Percentiles rank a stretch among this genome's conserved stretches.
phyloP scores from a whole-genome alignment of 345 rosid genomes.

The Pugionium dolabratum region DNA sequence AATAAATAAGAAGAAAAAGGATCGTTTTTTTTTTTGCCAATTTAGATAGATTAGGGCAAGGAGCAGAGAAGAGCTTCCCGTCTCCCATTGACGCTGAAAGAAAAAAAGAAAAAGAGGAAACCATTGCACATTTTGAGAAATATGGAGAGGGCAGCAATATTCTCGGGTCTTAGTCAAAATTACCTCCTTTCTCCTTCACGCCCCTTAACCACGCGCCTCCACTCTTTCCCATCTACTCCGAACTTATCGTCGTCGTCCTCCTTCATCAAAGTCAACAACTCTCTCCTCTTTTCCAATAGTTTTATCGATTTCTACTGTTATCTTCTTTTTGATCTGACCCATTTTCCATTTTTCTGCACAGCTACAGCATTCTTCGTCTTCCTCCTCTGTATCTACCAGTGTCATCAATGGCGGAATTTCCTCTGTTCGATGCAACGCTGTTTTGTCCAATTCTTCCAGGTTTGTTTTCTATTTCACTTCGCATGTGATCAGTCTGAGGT shows the following conservation, averaged over 20 bases:
- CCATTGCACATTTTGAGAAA: background rate
- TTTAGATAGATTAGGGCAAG: too few species aligned
- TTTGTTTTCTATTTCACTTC: background rate
- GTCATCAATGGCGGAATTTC: conserved; percentile 39
- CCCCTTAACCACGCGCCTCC: conserved; percentile 37
- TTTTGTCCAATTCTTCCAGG: conserved; percentile 34
- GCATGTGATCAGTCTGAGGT: too few species aligned
- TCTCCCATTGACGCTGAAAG: conserved; percentile 2
- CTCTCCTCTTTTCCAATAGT: conserved; percentile 4
- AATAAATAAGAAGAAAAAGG: too few species aligned
- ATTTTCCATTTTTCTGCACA: conserved; percentile 32
- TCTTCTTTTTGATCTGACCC: background rate
- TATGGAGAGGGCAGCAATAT: conserved; percentile 61
- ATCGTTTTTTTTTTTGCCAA: too few species aligned
- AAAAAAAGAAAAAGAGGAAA: conserved; percentile 5
- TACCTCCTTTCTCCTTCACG: conserved; percentile 50
- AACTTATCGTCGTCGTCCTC: conserved; percentile 37
- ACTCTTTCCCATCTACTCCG: conserved; percentile 26
- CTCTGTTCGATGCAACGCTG: conserved; percentile 41
- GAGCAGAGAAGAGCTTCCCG: conserved; percentile 1
- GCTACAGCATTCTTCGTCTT: conserved; percentile 42
- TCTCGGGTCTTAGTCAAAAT: conserved; percentile 43
- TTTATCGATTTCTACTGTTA: background rate
- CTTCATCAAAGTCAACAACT: conserved; percentile 45
- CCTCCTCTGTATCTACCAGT: conserved; percentile 18